Conservation (phyloP, 2,329 filamentous ascomycete species). For the Claviceps sp. region DNA sequence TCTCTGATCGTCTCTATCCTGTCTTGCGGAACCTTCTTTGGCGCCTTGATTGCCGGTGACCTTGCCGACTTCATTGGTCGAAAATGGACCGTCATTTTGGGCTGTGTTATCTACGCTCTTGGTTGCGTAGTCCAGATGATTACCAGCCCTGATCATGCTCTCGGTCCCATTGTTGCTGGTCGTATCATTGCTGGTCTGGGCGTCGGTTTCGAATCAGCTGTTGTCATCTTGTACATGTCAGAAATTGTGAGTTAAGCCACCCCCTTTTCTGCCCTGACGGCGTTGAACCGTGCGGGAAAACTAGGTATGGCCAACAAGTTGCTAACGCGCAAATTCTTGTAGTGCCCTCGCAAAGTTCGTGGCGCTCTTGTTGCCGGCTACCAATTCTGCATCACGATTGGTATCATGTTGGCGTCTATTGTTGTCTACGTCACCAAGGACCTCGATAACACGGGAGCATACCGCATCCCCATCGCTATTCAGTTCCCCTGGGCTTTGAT, state of each 20-base stretch:
- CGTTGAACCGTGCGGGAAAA: neutral
- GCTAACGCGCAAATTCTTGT: neutral
- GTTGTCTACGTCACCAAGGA: conserved; percentile 60
- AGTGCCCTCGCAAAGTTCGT: conserved; percentile 54
- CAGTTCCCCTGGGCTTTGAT: conserved; percentile 74
- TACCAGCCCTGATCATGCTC: conserved; percentile 29
- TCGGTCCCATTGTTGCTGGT: conserved; percentile 55
- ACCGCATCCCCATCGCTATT: conserved; percentile 68
- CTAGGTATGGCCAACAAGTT: neutral
- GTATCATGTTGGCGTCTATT: conserved; percentile 60
- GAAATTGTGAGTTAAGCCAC: conserved; percentile 44
- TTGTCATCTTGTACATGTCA: conserved; percentile 79
- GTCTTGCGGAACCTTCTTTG: conserved; percentile 66
- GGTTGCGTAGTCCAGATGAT: conserved; percentile 56
- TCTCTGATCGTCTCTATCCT: conserved; percentile 62
- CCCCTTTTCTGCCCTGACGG: too few relatives aligned
- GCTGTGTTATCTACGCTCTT: conserved; percentile 57
- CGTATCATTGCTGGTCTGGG: conserved; percentile 65
- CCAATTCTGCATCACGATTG: conserved; percentile 73
- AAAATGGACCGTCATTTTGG: conserved; percentile 56
- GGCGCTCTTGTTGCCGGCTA: conserved; percentile 71
- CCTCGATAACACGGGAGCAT: conserved; percentile 48
- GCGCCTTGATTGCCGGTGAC: conserved; percentile 65
- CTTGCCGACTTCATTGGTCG: conserved; percentile 63
- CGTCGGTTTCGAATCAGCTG: conserved; percentile 68